A percentile compares a stretch with the other conserved stretches of the same genome.
These are phyloP conservation scores for Byssoonygena ceratinophila DNA, from an alignment of 2,329 filamentous ascomycete species.

Conservation along the genomic window DNA sequence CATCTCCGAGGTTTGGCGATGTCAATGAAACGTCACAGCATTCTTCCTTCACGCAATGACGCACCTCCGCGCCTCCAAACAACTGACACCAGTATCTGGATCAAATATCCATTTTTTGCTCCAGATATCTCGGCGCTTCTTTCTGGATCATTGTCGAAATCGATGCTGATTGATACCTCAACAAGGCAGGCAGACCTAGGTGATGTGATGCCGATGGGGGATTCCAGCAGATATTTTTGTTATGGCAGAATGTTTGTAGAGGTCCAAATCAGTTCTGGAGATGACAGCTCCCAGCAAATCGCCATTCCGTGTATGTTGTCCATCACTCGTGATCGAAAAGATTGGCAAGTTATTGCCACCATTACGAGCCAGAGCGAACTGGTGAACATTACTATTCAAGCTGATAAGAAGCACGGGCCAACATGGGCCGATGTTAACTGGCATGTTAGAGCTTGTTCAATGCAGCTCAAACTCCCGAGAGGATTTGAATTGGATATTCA, in stretches of 20 bases:
- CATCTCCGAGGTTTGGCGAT: slow-evolving; percentile 63
- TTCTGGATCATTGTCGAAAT: slow-evolving; percentile 44
- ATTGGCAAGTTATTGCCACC: slow-evolving; percentile 59
- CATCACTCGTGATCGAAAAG: slow-evolving; percentile 57
- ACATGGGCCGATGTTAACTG: slow-evolving; percentile 76
- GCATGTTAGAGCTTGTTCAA: slow-evolving; percentile 55
- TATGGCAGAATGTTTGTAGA: slow-evolving; percentile 70
- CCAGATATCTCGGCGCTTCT: slow-evolving; percentile 62
- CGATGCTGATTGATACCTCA: slow-evolving; percentile 39
- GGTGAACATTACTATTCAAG: slow-evolving; percentile 63
- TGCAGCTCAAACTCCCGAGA: slow-evolving; percentile 62
- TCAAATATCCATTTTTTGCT: slow-evolving; percentile 63
- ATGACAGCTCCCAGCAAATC: slow-evolving; percentile 56
- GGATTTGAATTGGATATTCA: slow-evolving; percentile 64
- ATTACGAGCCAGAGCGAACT: slow-evolving; percentile 71
- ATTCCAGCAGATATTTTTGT: slow-evolving; percentile 62
- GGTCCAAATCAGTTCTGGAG: slow-evolving; percentile 62
- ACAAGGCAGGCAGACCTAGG: slow-evolving; percentile 40
- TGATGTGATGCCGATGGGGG: slow-evolving; percentile 64
- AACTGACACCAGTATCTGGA: slow-evolving; percentile 72
- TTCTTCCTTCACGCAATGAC: slow-evolving; percentile 56
- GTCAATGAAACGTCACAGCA: slow-evolving; percentile 75
- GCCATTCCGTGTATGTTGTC: slow-evolving; percentile 66
- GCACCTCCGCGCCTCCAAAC: slow-evolving; percentile 59
- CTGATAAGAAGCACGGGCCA: slow-evolving; percentile 55